phyloP scores from a whole-genome alignment of 768 basidiomycete species.

The Stropharia rugosoannulata region DNA sequence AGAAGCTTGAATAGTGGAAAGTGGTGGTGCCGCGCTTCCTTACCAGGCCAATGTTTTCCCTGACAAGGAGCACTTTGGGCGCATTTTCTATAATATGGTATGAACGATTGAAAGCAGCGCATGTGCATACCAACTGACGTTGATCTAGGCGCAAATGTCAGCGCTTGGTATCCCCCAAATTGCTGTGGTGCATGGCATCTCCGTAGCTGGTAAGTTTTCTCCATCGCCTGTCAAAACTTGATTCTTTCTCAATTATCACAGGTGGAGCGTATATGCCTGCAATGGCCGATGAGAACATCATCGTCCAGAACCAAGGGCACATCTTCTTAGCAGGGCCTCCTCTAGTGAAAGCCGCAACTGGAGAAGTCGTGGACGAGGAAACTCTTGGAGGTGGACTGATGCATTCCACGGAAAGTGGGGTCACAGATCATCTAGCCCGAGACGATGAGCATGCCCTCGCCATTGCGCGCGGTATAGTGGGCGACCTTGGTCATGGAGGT shows the following conservation, averaged over 20 bases:
- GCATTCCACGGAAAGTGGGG: conserved; percentile 91
- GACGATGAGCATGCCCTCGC: conserved; percentile 85
- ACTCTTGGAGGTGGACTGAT: conserved; percentile 87
- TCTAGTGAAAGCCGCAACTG: conserved; percentile 91
- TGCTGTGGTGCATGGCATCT: conserved; percentile 91
- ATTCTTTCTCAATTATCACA: conserved; percentile 20
- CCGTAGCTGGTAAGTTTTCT: conserved; percentile 66
- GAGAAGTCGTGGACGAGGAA: conserved; percentile 91
- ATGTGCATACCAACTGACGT: background rate
- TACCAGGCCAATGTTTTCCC: conserved; percentile 95
- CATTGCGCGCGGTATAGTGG: conserved; percentile 73
- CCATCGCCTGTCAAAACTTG: background rate
- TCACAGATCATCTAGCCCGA: conserved; percentile 83
- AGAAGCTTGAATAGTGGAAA: conserved; percentile 63
- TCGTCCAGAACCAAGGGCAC: conserved; percentile 86
- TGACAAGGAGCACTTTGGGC: conserved; percentile 92
- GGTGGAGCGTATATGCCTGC: conserved; percentile 94
- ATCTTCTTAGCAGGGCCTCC: conserved; percentile 96
- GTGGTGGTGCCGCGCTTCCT: conserved; percentile 90
- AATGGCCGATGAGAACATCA: conserved; percentile 94
- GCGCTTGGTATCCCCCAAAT: conserved; percentile 90
- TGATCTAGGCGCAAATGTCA: conserved; percentile 82
- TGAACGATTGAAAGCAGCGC: conserved; percentile 12
- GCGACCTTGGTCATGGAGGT: conserved; percentile 72
- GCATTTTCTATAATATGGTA: conserved; percentile 98